phyloP scores from a whole-genome alignment of 371 early-diverging fungal species.

The Synchytrium microbalum region DNA sequence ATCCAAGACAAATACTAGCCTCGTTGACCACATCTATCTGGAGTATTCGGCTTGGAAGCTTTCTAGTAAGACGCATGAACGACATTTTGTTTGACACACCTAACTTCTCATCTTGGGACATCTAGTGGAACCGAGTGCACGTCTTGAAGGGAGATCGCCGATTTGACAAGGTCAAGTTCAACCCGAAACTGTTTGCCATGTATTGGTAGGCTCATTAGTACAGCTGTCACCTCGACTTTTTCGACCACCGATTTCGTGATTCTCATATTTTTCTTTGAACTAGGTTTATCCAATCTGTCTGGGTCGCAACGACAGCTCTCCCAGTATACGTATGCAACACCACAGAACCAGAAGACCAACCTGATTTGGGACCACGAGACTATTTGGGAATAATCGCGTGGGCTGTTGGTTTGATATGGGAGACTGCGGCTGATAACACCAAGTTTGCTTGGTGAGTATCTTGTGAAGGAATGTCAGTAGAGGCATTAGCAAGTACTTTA shows the following conservation, averaged over 20 bases:
- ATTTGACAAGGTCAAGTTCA: conserved; percentile 25
- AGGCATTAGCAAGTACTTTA: no score
- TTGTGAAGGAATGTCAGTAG: no score
- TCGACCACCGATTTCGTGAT: no score
- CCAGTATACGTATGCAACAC: conserved; percentile 10
- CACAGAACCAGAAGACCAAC: conserved; percentile 2
- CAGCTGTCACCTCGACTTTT: no score
- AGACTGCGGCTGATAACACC: conserved; percentile 20
- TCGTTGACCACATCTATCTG: conserved; percentile 16
- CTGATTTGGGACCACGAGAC: conserved; percentile 8
- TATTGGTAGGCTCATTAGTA: no score
- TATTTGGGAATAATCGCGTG: conserved; percentile 15
- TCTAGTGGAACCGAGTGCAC: conserved; percentile 18
- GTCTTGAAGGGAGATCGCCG: conserved; percentile 17
- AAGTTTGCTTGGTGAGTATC: conserved; percentile 25
- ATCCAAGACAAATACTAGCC: conserved; percentile 18
- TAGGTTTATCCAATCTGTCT: conserved; percentile 17
- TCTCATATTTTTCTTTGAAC: no score
- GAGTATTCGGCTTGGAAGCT: conserved; percentile 18
- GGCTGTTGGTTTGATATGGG: conserved; percentile 17
- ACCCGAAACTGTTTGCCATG: conserved; percentile 13
- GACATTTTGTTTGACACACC: no score
- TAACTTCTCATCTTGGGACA: conserved; percentile 11
- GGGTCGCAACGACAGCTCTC: conserved; percentile 17
- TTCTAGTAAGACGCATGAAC: conserved; percentile 15